A percentile compares a stretch with the other conserved stretches of the same genome.
These are phyloP conservation scores for Rhinocladiella similis DNA, from an alignment of 2,329 filamentous ascomycete genomes.

Conservation along the genomic window DNA sequence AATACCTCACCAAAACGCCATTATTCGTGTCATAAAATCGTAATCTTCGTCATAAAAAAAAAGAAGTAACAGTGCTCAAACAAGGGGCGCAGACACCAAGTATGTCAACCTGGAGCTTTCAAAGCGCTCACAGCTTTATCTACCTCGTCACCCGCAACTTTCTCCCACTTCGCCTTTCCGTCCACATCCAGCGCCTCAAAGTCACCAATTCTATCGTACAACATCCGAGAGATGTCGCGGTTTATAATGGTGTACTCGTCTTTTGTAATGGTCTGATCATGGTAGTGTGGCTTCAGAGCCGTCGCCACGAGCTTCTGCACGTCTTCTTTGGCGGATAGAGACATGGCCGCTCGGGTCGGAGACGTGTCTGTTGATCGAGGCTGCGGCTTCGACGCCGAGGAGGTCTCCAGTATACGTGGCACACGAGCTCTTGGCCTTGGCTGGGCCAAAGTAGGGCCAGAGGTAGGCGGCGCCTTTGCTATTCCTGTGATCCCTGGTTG, in stretches of 20 bases:
- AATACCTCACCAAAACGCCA: background rate
- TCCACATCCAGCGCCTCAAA: slow-evolving; percentile 63
- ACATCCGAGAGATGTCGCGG: slow-evolving; percentile 78
- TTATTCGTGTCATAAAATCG: slow-evolving; percentile 15
- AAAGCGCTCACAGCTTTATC: slow-evolving; percentile 56
- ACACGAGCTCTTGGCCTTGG: slow-evolving; percentile 26
- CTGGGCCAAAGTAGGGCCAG: slow-evolving; percentile 20
- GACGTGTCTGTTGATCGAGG: slow-evolving; percentile 61
- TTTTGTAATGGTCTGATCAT: slow-evolving; percentile 74
- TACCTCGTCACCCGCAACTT: slow-evolving; percentile 75
- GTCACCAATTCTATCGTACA: slow-evolving; percentile 70
- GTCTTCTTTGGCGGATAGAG: slow-evolving; percentile 80
- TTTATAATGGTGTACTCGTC: slow-evolving; percentile 94
- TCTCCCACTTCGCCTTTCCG: slow-evolving; percentile 70
- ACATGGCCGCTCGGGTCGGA: slow-evolving; percentile 66
- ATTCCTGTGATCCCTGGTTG: slow-evolving; percentile 2
- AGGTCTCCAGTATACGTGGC: slow-evolving; percentile 30
- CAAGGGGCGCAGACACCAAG: background rate
- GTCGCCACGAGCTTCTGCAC: slow-evolving; percentile 85
- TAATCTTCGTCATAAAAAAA: slow-evolving; percentile 10
- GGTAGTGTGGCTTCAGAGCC: slow-evolving; percentile 80
- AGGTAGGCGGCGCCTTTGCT: slow-evolving; percentile 3
- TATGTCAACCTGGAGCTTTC: slow-evolving; percentile 20
- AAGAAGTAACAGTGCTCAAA: no score
- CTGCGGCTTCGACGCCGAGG: slow-evolving; percentile 46